These are phyloP conservation scores for Diplodia sapinea DNA, from an alignment of 2,329 filamentous ascomycete genomes.

Conservation along the genomic window DNA sequence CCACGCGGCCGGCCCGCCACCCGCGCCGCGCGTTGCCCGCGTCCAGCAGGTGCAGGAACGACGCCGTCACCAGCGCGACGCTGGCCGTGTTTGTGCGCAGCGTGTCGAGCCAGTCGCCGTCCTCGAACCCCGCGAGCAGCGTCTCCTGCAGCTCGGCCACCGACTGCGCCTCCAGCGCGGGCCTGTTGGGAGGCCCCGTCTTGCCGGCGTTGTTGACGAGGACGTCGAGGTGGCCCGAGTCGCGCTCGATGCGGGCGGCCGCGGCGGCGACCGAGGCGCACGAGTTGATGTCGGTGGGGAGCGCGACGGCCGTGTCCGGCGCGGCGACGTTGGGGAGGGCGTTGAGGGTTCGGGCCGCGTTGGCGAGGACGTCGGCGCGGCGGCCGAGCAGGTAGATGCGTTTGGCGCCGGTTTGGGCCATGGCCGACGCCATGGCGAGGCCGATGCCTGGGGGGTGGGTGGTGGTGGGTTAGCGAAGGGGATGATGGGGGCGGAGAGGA, in stretches of 20 bases:
- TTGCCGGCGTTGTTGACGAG: conserved; percentile 61
- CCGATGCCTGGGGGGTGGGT: conserved; percentile 44
- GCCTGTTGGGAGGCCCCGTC: conserved; percentile 51
- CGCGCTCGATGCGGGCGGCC: conserved; percentile 50
- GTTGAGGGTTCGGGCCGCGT: conserved; percentile 47
- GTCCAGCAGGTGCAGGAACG: conserved; percentile 54
- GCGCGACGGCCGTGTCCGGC: conserved; percentile 44
- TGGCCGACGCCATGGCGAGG: conserved; percentile 49
- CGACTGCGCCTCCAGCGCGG: conserved; percentile 50
- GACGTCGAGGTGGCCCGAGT: conserved; percentile 57
- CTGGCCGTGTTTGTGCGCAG: conserved; percentile 50
- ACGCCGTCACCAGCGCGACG: conserved; percentile 52
- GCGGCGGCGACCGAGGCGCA: conserved; percentile 50
- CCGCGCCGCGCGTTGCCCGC: conserved; percentile 52
- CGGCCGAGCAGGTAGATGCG: conserved; percentile 56
- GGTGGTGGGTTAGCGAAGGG: conserved; percentile 33
- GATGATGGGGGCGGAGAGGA: conserved; percentile 11
- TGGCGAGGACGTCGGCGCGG: conserved; percentile 48
- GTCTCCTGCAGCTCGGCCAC: conserved; percentile 52
- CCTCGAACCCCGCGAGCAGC: conserved; percentile 43
- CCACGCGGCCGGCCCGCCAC: conserved; percentile 43
- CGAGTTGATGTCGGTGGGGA: conserved; percentile 52
- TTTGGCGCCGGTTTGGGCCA: conserved; percentile 50
- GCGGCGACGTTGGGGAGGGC: conserved; percentile 20
- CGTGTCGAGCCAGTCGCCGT: conserved; percentile 35